Base-by-base conservation (phyloP, 2,329 filamentous ascomycete species). In the Aspergillus fumigatus region DNA sequence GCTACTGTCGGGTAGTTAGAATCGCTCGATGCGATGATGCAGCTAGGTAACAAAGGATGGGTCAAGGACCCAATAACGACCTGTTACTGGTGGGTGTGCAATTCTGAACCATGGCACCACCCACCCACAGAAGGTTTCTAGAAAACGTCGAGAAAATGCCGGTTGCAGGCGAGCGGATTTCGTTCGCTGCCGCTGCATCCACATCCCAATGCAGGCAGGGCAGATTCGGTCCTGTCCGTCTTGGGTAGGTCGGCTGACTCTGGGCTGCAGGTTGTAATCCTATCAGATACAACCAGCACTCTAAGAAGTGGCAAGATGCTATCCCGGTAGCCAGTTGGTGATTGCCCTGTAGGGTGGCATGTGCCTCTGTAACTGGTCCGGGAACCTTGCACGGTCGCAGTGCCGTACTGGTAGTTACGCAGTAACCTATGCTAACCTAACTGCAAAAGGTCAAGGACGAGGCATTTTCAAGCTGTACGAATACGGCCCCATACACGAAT, bases 121-220 rank as follows among this genome's bases (percentile, higher is more conserved):
- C 51, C 41, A 25, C 53, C 58, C 55, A 57, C 57, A 51, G 56
- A 63, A 65, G 56, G 49, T 62, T 72, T 72, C 70, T 71, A 71
- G 70, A 72, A 72, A 61, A 68, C 64, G 53, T 68, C 68, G 59
- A 67, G 69, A 72, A 62, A 58, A 52, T 54, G 54, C 58, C 55
- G 54, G 57, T 55, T 50, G 51, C 53, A 32, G 53, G 40, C 32
- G 48, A 35, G 27, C n/a, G 49, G 49, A 35, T 38, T 38, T 38
- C 32, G 32, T 38, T 51, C 8, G 27, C 10, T n/a, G 27, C 19
- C n/a, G 27, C 32, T 52, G 41, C 29, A 40, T 26, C 50, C 50
- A 38, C 50, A 49, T 38, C 43, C 50, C 50, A 43, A 53, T 54
- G 43, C 43, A 49, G 52, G 23, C 23, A 49, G 52, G 52, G 23